Percentiles rank a stretch among this genome's conserved stretches.
Conservation (phyloP, 345 rosid species). For the Brassica rapa region DNA sequence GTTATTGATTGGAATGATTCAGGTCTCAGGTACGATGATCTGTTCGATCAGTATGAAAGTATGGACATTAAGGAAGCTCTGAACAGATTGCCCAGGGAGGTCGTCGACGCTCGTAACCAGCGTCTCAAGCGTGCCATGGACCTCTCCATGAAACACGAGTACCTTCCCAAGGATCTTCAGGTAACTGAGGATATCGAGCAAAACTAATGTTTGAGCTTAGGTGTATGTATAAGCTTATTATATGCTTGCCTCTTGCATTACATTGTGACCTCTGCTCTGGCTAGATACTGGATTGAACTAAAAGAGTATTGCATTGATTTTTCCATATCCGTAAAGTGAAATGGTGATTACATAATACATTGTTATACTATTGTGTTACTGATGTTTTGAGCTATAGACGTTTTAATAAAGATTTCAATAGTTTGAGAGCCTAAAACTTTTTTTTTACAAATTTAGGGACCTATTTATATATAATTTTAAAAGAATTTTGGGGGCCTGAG, state of each 20-base stretch:
- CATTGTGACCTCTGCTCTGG: no score
- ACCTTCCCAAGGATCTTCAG: constrained; percentile 81
- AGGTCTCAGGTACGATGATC: constrained; percentile 94
- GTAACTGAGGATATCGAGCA: constrained; percentile 31
- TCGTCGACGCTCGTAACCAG: constrained; percentile 91
- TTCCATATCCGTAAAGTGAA: not conserved
- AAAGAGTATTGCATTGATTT: not conserved
- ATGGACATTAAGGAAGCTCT: constrained; percentile 89
- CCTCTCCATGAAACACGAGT: constrained; percentile 96
- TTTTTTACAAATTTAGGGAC: no score
- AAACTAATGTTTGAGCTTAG: not conserved
- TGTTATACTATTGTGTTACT: not conserved
- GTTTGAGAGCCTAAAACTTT: no score
- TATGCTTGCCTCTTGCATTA: no score
- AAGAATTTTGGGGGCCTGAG: no score
- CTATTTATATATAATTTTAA: no score
- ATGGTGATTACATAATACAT: not conserved
- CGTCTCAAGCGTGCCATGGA: constrained; percentile 98
- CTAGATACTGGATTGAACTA: not conserved
- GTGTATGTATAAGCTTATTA: no score
- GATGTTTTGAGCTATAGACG: not conserved
- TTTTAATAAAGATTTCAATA: no score
- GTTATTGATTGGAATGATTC: not conserved
- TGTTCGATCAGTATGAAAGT: constrained; percentile 74
- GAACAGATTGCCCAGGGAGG: constrained; percentile 82